A percentile compares a stretch with the other conserved stretches of the same genome.
Conservation (phyloP, 192 early-diverging fungal genomes). For the Phycomyces nitens region DNA sequence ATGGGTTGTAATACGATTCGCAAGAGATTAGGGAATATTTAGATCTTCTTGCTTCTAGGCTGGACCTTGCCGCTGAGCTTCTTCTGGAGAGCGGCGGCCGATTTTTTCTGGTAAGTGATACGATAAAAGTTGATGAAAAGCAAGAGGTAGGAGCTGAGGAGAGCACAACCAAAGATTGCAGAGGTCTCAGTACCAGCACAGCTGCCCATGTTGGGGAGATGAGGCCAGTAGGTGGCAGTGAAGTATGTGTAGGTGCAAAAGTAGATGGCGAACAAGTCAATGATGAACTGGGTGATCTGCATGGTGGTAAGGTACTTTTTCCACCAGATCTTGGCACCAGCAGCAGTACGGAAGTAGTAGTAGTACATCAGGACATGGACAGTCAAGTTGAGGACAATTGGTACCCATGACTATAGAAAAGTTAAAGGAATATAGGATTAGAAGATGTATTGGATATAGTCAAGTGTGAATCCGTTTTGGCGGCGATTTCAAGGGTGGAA, state of each 20-base stretch:
- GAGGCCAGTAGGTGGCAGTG: constrained; percentile 58
- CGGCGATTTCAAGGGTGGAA: background rate
- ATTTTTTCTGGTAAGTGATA: constrained; percentile 64
- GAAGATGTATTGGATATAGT: background rate
- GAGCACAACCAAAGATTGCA: constrained; percentile 71
- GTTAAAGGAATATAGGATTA: background rate
- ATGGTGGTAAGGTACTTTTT: constrained; percentile 86
- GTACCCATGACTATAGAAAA: constrained; percentile 57
- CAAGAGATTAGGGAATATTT: background rate
- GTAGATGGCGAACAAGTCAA: constrained; percentile 81
- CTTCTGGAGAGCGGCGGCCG: constrained; percentile 39
- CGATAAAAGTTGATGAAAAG: constrained; percentile 87
- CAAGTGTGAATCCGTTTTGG: background rate
- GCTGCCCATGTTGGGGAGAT: constrained; percentile 54
- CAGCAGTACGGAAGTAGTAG: constrained; percentile 75
- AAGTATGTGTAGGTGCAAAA: constrained; percentile 83
- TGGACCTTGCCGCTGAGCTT: constrained; percentile 21
- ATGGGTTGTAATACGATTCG: background rate
- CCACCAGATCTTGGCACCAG: constrained; percentile 81
- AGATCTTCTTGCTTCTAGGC: constrained; percentile 34
- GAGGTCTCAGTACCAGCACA: constrained; percentile 73
- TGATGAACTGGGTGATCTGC: constrained; percentile 87
- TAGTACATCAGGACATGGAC: constrained; percentile 91
- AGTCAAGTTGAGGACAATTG: constrained; percentile 76
- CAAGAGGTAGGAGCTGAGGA: constrained; percentile 76